Evolutionary conservation across 805 yeast genomes (phyloP).

Genomic region (Kodamaea neixiangensis): DNA sequence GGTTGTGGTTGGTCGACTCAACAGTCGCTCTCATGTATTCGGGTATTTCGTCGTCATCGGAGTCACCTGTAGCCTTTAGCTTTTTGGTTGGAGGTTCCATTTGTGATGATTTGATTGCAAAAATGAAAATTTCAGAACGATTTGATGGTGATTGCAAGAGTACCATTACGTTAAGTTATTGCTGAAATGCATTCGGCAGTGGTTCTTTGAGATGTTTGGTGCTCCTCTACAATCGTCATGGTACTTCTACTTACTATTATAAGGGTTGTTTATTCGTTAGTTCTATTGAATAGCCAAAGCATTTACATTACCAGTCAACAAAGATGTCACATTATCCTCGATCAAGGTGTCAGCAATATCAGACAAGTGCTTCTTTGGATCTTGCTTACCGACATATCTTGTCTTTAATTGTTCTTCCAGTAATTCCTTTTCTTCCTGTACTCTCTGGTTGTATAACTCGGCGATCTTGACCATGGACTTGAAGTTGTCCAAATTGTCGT

Average conservation of each 20-base stretch:
- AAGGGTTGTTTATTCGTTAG: background rate
- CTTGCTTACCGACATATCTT: slow-evolving; percentile 97
- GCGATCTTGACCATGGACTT: slow-evolving; percentile 87
- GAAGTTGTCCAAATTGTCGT: slow-evolving; percentile 69
- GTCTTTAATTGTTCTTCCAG: slow-evolving; percentile 88
- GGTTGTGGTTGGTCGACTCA: background rate
- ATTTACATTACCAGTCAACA: slow-evolving; percentile 87
- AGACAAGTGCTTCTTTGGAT: slow-evolving; percentile 94
- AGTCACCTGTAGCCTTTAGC: background rate
- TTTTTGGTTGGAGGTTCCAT: slow-evolving; percentile 6
- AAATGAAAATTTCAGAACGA: background rate
- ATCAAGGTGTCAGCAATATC: slow-evolving; percentile 84
- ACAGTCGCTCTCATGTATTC: background rate
- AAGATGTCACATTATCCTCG: slow-evolving; percentile 87
- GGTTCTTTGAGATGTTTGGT: too few species aligned
- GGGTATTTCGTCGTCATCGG: slow-evolving; percentile 5
- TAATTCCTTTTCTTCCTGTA: slow-evolving; percentile 88
- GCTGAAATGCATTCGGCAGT: too few species aligned
- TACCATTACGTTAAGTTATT: too few species aligned
- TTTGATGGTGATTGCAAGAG: background rate
- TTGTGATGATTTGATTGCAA: slow-evolving; percentile 1
- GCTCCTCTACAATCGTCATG: too few species aligned
- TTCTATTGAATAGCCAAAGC: slow-evolving; percentile 78
- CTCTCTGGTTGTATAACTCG: slow-evolving; percentile 83
- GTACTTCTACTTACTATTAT: background rate